These are phyloP conservation scores for Coniochaeta sp. DNA, from an alignment of 2,329 filamentous ascomycete species.

Conservation along the genomic window DNA sequence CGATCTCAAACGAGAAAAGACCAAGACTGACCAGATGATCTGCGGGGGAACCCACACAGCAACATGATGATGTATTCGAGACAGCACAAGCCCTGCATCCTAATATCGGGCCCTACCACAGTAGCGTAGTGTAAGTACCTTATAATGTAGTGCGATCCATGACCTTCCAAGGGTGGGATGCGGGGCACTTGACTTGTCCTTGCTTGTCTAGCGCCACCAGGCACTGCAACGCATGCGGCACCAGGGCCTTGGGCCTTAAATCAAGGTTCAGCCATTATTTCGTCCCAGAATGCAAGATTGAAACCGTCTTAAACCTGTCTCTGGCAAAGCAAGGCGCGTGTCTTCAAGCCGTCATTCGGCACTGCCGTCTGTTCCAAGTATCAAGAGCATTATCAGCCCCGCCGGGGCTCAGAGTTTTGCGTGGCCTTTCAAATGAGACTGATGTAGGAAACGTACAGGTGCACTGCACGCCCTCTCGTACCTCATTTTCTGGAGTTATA, in stretches of 20 bases:
- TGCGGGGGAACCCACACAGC: not conserved
- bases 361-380: not conserved
- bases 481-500: too few species aligned
- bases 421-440: too few species aligned
- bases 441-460: too few species aligned
- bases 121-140: too few species aligned
- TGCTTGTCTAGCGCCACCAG: not conserved
- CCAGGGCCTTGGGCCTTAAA: not conserved
- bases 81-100: not conserved
- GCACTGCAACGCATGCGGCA: not conserved
- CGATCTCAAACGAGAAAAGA: not conserved
- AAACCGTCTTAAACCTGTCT: not conserved
- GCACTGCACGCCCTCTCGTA: too few species aligned
- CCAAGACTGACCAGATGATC: not conserved
- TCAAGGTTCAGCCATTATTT: not conserved
- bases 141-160: not conserved
- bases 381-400: not conserved
- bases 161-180: not conserved
- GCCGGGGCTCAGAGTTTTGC: too few species aligned
- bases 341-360: not conserved
- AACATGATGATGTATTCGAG: conserved; percentile 1
- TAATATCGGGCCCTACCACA: not conserved
- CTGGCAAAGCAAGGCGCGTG: not conserved
- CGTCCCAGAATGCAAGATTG: not conserved
- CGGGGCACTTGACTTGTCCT: not conserved